Evolutionary conservation across 148 eudicot genomes (phyloP), one percentile per base, ranked within the genome.

Genomic region (Heliosperma pusillum): DNA sequence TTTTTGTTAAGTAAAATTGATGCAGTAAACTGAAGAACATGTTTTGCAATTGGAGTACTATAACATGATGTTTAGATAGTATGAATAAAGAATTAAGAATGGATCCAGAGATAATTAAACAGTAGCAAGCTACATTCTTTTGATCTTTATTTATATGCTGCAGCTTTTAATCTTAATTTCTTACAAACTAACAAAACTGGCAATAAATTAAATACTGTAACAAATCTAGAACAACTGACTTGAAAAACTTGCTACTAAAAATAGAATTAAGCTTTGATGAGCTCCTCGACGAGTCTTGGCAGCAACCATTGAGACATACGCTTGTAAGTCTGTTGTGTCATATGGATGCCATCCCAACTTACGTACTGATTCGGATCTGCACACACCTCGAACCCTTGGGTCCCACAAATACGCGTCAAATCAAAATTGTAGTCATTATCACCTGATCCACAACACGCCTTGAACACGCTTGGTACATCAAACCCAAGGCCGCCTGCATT

Each of bases 391-490:
- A 50, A 50, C 55, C 55, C 55, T 50, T 66, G 2, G 1, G 45
- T 66, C 6, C 69, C 69, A 40, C 69, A 66, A 5, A 66, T 11
- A 13, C 20, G 10, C 45, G 47, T 66, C n/a, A 66, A 5, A 2
- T 66, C 47, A 12, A 60, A 60, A 12, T 60, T 60, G 15, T 60
- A 60, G 17, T 50, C 19, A 50, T 50, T 50, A 50, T 13, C 55
- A 15, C 55, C 55, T 16, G 55, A 50, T 16, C 69, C 69, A 66
- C 69, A 66, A 66, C 69, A 66, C 21, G 69, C 69, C 20, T 30
- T 66, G 47, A 29, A 36, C 44, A 66, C 10, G 47, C 13, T 66
- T 16, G 20, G 22, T 66, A 30, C 69, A 33, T 66, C 69, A 66
- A 30, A 66, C 4, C 69, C 69, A 7, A 33, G 45, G 17, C 10